Base-by-base conservation (phyloP, 2,329 filamentous ascomycete genomes). In the Ophiostoma australiae region DNA sequence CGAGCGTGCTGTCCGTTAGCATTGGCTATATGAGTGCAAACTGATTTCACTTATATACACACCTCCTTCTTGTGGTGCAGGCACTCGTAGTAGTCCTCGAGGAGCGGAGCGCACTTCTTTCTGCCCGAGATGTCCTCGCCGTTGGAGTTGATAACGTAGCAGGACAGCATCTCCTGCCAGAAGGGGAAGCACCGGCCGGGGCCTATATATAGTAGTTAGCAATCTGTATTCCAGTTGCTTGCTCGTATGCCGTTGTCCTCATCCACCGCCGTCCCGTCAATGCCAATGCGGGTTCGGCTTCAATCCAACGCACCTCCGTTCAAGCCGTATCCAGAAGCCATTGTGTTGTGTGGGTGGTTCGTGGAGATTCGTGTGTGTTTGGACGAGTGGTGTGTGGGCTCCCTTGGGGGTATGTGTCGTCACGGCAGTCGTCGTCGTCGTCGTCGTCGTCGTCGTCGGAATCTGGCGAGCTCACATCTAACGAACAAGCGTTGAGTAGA, bases 1-100 rank as follows among this genome's bases (percentile, higher is more conserved):
- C 94, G 90, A 70, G 91, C 89, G 77, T 89, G 90, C 94, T 97
- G 3, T 31, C 4, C 2, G 39, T 67, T 31, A 67, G 66, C 27
- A 11, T n/a, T 20, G 17, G 2, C 10, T 1, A 17, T 11, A 58
- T 15, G 7, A n/a, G n/a, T n/a, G n/a, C n/a, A 70, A 31, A n/a
- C 2, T 69, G 4, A 52, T 4, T 27, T 10, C 27, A 31, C 27
- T 1, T 31, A 13, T 27, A 31, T 37, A 73, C 79, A 74, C 65
- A 98, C 95, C 92, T 99, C 95, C 85, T 99, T 99, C 86, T 91
- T 93, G 86, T 99, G 95, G 81, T 99, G 95, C 79, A 99, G 84
- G 82, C 96, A 99, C 84, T 99, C 95, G 80, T 97, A 97, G 85
- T 99, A 99, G 80, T 99, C 95, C 80, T 99, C 95, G 75, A 98